phyloP scores from a whole-genome alignment of 441 rosid genomes.

The Capsella rubella region DNA sequence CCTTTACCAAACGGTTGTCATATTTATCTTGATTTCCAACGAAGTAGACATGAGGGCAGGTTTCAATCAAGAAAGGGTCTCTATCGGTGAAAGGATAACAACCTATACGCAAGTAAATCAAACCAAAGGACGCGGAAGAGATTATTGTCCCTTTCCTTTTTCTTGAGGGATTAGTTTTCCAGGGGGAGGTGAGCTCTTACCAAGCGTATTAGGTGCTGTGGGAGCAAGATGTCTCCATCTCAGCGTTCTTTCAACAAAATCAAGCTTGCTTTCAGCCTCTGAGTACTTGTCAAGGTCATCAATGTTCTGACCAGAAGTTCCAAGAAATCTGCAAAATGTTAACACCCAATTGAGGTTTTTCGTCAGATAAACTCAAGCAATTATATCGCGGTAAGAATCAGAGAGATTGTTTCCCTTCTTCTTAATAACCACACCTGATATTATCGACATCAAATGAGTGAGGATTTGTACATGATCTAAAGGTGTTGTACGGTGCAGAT shows the following conservation, averaged over 20 bases:
- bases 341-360: conserved; percentile 4
- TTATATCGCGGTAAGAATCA: background rate
- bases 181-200: conserved; percentile 44
- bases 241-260: conserved; percentile 90
- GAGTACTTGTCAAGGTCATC: conserved; percentile 92
- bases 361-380: conserved; percentile 4
- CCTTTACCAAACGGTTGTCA: conserved; percentile 64
- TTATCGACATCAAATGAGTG: conserved; percentile 93
- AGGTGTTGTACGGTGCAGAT: conserved; percentile 83
- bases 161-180: conserved; percentile 4
- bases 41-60: conserved; percentile 95
- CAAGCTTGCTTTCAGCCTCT: conserved; percentile 77
- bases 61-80: conserved; percentile 94
- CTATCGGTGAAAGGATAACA: conserved; percentile 94
- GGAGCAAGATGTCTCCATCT: conserved; percentile 98
- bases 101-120: conserved; percentile 53
- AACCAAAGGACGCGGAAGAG: conserved; percentile 6
- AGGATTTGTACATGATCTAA: conserved; percentile 93
- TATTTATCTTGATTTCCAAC: conserved; percentile 84
- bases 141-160: background rate
- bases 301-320: conserved; percentile 98
- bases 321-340: conserved; percentile 75
- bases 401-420: conserved; percentile 1
- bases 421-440: conserved; percentile 57
- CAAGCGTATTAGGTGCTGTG: conserved; percentile 96